Conservation (phyloP, 495 filamentous ascomycete genomes). For the Letharia columbiana region DNA sequence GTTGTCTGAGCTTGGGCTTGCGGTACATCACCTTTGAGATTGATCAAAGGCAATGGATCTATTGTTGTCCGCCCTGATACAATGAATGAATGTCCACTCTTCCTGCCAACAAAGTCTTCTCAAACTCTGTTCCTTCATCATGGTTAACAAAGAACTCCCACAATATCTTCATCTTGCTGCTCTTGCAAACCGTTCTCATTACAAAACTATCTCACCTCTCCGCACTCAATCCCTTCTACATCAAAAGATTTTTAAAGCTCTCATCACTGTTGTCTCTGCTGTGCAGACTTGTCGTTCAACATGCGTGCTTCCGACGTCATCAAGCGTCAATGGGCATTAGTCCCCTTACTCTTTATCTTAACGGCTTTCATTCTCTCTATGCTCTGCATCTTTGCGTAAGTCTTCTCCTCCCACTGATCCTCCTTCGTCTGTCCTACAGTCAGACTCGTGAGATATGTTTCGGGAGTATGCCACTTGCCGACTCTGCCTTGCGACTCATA, state of each 20-base stretch:
- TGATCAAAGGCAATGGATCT: background rate
- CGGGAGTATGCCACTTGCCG: background rate
- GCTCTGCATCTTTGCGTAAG: constrained; percentile 56
- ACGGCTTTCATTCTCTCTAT: constrained; percentile 59
- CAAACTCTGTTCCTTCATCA: background rate
- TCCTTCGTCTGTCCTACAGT: background rate
- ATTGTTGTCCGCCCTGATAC: too few species aligned
- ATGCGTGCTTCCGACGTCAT: constrained; percentile 5
- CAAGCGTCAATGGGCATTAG: constrained; percentile 3
- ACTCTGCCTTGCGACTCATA: background rate
- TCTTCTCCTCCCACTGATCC: background rate
- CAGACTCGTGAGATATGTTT: constrained; percentile 56
- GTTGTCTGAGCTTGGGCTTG: background rate
- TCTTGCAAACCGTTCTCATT: background rate
- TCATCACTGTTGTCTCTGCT: constrained; percentile 4
- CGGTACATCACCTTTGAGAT: background rate
- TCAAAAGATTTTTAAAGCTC: background rate
- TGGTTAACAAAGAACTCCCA: background rate
- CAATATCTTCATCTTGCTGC: background rate
- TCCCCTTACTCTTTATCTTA: constrained; percentile 19
- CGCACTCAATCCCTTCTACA: background rate
- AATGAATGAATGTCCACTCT: background rate
- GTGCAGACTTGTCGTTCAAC: constrained; percentile 4
- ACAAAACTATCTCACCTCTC: background rate
- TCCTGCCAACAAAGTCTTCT: background rate